Evolutionary conservation across 495 filamentous ascomycete species (phyloP).

Genomic region (Parmelia sp.): DNA sequence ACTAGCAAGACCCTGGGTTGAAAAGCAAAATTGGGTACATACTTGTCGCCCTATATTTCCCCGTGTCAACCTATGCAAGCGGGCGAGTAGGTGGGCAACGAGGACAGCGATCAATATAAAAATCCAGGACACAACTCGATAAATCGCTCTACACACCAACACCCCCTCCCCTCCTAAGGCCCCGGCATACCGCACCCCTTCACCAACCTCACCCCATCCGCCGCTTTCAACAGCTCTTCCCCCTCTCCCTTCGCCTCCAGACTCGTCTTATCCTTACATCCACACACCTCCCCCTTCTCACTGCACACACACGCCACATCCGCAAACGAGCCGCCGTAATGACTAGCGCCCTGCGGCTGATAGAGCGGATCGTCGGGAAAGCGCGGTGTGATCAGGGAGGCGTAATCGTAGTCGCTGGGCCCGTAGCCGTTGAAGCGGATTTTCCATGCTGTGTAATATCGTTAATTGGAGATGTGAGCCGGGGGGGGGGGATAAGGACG

Average conservation of each 20-base stretch:
- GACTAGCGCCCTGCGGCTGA: conserved; percentile 15
- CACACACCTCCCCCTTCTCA: not conserved
- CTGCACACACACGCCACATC: conserved; percentile 6
- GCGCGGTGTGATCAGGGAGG: not conserved
- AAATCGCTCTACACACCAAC: no score
- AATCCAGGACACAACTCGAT: no score
- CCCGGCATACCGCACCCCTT: not conserved
- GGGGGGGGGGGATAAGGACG: not conserved
- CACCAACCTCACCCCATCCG: not conserved
- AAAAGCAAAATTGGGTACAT: no score
- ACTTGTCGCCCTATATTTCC: no score
- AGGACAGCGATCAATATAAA: no score
- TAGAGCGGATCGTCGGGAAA: conserved; percentile 10
- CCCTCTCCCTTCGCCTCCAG: not conserved
- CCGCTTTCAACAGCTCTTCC: not conserved
- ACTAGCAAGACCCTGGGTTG: no score
- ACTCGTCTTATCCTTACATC: not conserved
- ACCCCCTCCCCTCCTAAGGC: not conserved
- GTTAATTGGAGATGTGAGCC: not conserved
- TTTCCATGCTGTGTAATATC: conserved; percentile 11
- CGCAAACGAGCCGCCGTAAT: conserved; percentile 11
- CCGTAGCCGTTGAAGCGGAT: conserved; percentile 17
- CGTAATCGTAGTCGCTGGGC: conserved; percentile 7
- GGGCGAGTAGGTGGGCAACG: no score
- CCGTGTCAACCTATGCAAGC: no score